phyloP scores from a whole-genome alignment of 495 filamentous ascomycete genomes.

The Saxophila tyrrhenica region DNA sequence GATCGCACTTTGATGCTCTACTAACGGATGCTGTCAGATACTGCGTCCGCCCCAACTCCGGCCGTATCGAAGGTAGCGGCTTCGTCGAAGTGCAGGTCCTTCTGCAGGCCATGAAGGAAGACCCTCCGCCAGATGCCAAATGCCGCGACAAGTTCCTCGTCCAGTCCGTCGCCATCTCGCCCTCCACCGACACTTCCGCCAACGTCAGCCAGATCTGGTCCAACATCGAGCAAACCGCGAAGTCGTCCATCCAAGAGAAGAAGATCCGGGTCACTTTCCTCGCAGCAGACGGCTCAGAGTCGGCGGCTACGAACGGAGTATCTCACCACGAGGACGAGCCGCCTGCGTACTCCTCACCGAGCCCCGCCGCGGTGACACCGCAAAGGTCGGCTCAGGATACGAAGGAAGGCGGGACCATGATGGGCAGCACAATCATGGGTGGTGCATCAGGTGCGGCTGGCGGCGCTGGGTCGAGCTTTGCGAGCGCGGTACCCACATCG shows the following conservation, averaged over 20 bases:
- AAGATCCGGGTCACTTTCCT: conserved; percentile 93
- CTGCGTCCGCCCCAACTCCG: conserved; percentile 94
- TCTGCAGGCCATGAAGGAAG: conserved; percentile 93
- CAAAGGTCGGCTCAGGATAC: conserved; percentile 5
- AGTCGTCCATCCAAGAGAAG: conserved; percentile 70
- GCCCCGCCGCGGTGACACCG: conserved; percentile 2
- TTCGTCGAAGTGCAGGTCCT: conserved; percentile 90
- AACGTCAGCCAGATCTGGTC: conserved; percentile 42
- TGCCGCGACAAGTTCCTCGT: conserved; percentile 98
- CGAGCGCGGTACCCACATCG: conserved; percentile 32
- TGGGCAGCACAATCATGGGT: conserved; percentile 15
- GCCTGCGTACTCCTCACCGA: conserved; percentile 22
- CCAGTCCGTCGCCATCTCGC: conserved; percentile 76
- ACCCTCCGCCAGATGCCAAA: conserved; percentile 71
- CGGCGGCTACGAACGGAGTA: conserved; percentile 35
- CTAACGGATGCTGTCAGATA: conserved; percentile 47
- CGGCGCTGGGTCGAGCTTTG: conserved; percentile 15
- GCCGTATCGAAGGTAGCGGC: conserved; percentile 78
- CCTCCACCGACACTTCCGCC: conserved; percentile 52
- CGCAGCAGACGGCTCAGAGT: conserved; percentile 40
- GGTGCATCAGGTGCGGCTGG: conserved; percentile 6
- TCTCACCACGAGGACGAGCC: conserved; percentile 22
- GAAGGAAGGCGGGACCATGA: conserved; percentile 19
- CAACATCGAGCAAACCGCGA: conserved; percentile 62
- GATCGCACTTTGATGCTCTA: conserved; percentile 1